Base-by-base conservation (phyloP, 2,329 filamentous ascomycete species). In the Pezicula neosporulosa region DNA sequence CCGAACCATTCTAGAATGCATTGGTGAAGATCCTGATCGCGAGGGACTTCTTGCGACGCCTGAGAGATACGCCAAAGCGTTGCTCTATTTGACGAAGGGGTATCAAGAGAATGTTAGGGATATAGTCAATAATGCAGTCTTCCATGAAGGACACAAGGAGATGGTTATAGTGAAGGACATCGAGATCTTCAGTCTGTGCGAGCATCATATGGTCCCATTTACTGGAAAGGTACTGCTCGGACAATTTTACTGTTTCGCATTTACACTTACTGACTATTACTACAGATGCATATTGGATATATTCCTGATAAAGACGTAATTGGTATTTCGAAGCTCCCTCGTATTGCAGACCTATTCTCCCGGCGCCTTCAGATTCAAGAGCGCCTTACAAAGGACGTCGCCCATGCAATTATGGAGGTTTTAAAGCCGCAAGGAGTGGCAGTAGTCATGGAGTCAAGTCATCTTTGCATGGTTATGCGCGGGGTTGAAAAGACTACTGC, bases 101-200 rank as follows among this genome's bases (percentile, higher is more conserved):
- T 99, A 99, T 68, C 91, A 97, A 73, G 86, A 96, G 74, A 97
- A 97, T 64, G 82, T 97, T 49, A 80, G 85, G 55, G 89, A 96
- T 66, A 88, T 97, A 59, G 89, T 97, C 56, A 97, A 97, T 68
- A 82, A 86, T 50, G 94, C 94, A 16, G 89, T 97, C 49, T 99
- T 99, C 72, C 87, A 96, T 64, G 94, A 97, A 69, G 90, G 93
- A 56, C 93, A 97, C 66, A 94, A 96, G 65, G 94, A 99, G 72
- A 82, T 99, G 74, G 92, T 99, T 28, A 96, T 97, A 63, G 90
- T 99, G 53, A 96, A 96, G 73, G 92, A 97, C 65, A 97, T 99
- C 64, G 92, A 97, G 67, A 83, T 97, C 12, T 96, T 91, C 70
- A 93, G 88, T 57, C 77, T 97, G 41, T 99, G 94, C 76, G 94